Percentiles rank a stretch among this genome's conserved stretches.
phyloP scores from a whole-genome alignment of 2,329 filamentous ascomycete species.

The Penicillium frequentans region DNA sequence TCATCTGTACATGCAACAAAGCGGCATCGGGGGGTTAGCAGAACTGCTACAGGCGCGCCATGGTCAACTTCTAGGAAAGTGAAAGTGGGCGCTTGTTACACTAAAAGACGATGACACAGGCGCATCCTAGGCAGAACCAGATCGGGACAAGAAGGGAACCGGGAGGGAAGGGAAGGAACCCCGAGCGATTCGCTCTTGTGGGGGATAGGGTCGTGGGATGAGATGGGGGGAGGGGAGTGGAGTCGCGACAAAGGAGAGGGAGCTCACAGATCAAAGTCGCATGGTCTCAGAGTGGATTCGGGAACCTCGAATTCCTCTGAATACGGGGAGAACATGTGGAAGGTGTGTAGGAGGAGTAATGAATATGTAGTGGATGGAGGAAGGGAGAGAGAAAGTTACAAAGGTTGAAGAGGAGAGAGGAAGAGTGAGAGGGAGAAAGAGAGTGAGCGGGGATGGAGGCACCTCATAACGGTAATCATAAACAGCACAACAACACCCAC shows the following conservation, averaged over 20 bases:
- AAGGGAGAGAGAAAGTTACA: constrained; percentile 1
- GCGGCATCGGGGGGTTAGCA: constrained; percentile 35
- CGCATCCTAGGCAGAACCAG: constrained; percentile 36
- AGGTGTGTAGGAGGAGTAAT: constrained; percentile 3
- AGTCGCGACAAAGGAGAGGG: constrained; percentile 3
- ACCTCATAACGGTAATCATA: constrained; percentile 17
- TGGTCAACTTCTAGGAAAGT: constrained; percentile 32
- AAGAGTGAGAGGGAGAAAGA: constrained; percentile 15
- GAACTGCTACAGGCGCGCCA: constrained; percentile 33
- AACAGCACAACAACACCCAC: neutral
- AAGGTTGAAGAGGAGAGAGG: constrained; percentile 2
- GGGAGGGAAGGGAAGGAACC: neutral
- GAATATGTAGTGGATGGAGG: constrained; percentile 1
- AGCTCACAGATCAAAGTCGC: constrained; percentile 29
- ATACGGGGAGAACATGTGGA: constrained; percentile 30
- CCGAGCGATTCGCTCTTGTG: neutral
- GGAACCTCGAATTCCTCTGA: constrained; percentile 30
- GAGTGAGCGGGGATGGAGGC: constrained; percentile 25
- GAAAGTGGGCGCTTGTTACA: constrained; percentile 30
- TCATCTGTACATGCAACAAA: constrained; percentile 42
- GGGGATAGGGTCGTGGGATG: neutral
- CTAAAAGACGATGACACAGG: constrained; percentile 39
- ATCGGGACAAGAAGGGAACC: constrained; percentile 23
- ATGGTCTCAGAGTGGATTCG: constrained; percentile 29
- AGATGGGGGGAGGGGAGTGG: constrained; percentile 8